Evolutionary conservation across 2,329 filamentous ascomycete genomes (phyloP), one percentile per base, ranked within the genome.

Genomic region (Monascus ruber): DNA sequence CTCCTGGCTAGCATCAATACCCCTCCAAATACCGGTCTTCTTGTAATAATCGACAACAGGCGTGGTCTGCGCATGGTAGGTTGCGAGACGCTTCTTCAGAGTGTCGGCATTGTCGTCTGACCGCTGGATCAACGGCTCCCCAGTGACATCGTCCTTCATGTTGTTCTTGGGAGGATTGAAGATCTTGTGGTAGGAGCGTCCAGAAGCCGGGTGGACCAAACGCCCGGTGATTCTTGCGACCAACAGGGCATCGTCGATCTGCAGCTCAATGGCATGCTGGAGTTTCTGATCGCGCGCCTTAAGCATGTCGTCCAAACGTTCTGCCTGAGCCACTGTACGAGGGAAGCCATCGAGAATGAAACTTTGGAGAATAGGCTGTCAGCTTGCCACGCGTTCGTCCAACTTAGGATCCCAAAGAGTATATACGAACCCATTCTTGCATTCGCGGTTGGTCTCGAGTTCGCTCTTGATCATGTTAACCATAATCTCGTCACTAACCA

Each of bases 341-440:
- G 91, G 91, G 76, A 98, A 98, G 51, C 91, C 91, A 64, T 98
- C 91, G 55, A 98, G 84, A 60, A 98, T 98, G 74, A 98, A 98
- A 54, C 89, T 94, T 55, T 36, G 40, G 17, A 17, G 17, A 17
- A 17, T 17, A 17, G 17, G 17, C 17, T 17, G 17, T 17, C 17
- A 17, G 17, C 17, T 17, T 17, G 17, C 3, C 17, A 17, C 17
- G 17, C 17, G 17, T 17, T 17, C 17, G 17, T 17, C 17, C 17
- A 17, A 17, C 45, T 53, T 25, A 40, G 33, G 36, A 17, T n/a
- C 31, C 24, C 34, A 32, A n/a, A 35, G 17, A 47, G 31, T 39
- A 39, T 27, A 33, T 39, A 49, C 77, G 53, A 74, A 95, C 89
- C 91, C 91, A 68, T 89, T 89, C 72, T 85, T 85, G 78, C 91